phyloP scores from a whole-genome alignment of 352 stramenopile species.

The Globisporangium polare region DNA sequence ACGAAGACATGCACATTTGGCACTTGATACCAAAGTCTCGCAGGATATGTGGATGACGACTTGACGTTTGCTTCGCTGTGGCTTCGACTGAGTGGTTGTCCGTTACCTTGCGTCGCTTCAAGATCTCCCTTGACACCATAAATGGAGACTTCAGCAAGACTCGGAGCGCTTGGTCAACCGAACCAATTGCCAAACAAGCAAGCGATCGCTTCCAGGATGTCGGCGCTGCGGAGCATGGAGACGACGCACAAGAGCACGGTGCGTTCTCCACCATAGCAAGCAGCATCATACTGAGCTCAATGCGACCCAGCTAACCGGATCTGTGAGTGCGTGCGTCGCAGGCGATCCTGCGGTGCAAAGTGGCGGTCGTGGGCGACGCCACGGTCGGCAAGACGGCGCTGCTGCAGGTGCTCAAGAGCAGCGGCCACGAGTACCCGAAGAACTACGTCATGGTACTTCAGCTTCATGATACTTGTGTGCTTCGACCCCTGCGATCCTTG shows the following conservation, averaged over 20 bases:
- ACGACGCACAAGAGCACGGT: conserved; percentile 89
- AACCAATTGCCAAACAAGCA: not conserved
- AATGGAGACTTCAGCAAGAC: not conserved
- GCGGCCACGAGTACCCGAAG: conserved; percentile 90
- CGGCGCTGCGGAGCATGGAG: conserved; percentile 88
- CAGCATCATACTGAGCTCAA: not conserved
- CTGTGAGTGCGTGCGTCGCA: conserved; percentile 14
- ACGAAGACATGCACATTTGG: not conserved
- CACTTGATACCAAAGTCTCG: not conserved
- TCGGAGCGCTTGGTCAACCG: not conserved
- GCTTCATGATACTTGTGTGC: not conserved
- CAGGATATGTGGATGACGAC: not conserved
- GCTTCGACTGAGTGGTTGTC: not conserved
- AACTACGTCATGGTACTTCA: conserved; percentile 91
- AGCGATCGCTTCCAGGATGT: conserved; percentile 34
- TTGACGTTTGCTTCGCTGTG: not conserved
- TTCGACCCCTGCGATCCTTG: not conserved
- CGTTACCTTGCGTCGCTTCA: conserved; percentile 1
- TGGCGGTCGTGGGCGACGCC: conserved; percentile 88
- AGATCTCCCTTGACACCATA: not conserved
- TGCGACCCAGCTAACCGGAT: no score
- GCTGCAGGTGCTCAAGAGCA: conserved; percentile 90
- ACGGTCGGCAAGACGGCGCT: conserved; percentile 90
- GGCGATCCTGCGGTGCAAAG: conserved; percentile 89
- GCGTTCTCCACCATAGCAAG: not conserved